Conservation (phyloP, 495 filamentous ascomycete species). For the Talaromyces wortmannii region DNA sequence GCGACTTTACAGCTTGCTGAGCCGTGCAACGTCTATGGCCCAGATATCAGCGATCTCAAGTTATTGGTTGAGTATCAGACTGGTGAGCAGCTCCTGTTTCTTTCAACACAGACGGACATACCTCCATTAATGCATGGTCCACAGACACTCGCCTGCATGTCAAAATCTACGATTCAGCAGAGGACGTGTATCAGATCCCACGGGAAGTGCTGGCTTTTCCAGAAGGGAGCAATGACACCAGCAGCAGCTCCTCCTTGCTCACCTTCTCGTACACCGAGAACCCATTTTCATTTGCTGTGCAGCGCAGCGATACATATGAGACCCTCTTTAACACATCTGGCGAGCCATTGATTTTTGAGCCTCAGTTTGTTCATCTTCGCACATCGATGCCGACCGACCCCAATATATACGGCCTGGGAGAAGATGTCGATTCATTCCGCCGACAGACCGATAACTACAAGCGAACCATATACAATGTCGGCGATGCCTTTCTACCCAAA, state of each 20-base stretch:
- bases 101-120: not conserved
- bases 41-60: constrained; percentile 57
- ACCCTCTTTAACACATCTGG: constrained; percentile 41
- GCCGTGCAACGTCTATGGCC: constrained; percentile 67
- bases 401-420: constrained; percentile 51
- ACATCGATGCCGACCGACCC: constrained; percentile 42
- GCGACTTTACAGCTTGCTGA: constrained; percentile 60
- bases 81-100: constrained; percentile 36
- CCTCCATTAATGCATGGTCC: not conserved
- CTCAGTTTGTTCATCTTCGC: constrained; percentile 49
- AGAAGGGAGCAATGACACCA: constrained; percentile 12
- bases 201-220: constrained; percentile 64
- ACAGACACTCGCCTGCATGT: constrained; percentile 73
- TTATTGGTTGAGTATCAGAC: constrained; percentile 71
- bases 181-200: constrained; percentile 73
- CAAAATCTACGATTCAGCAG: constrained; percentile 68
- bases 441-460: constrained; percentile 44
- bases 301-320: constrained; percentile 43
- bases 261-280: constrained; percentile 39
- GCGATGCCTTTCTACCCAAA: constrained; percentile 12
- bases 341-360: constrained; percentile 39
- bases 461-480: constrained; percentile 39
- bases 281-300: constrained; percentile 61
- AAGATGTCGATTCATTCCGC: constrained; percentile 39
- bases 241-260: constrained; percentile 22